These are phyloP conservation scores for Populus trichocarpa DNA, from an alignment of 441 rosid genomes.

Conservation along the genomic window DNA sequence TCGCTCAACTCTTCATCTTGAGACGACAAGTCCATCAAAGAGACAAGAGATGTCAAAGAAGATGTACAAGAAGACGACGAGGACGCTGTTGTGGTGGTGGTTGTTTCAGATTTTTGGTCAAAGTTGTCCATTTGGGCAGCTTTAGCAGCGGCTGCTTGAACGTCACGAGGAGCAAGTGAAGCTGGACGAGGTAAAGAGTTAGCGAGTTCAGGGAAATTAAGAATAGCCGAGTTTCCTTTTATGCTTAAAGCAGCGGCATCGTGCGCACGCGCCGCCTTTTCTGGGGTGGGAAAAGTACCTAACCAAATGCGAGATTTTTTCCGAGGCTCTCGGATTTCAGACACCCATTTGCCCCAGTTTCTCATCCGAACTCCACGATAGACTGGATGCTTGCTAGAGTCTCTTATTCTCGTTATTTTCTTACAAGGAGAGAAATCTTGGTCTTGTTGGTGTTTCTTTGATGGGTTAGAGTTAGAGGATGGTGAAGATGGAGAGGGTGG, in stretches of 20 bases:
- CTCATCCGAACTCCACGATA: constrained; percentile 90
- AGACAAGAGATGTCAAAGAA: constrained; percentile 41
- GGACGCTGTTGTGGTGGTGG: not conserved
- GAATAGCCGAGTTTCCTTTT: constrained; percentile 74
- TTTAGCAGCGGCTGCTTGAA: constrained; percentile 79
- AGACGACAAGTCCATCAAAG: constrained; percentile 35
- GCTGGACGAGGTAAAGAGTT: constrained; percentile 59
- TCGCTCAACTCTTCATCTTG: constrained; percentile 54
- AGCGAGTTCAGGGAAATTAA: constrained; percentile 79
- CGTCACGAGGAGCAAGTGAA: constrained; percentile 74
- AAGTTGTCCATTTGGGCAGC: constrained; percentile 71
- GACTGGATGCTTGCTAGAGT: constrained; percentile 57
- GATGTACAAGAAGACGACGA: constrained; percentile 16
- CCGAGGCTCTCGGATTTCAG: constrained; percentile 90
- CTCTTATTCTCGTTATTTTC: constrained; percentile 36
- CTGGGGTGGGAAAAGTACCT: constrained; percentile 84
- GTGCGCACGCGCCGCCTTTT: constrained; percentile 95
- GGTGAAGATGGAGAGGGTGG: constrained; percentile 22
- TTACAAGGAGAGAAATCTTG: constrained; percentile 12
- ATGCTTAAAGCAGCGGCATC: constrained; percentile 85
- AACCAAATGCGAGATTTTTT: constrained; percentile 96
- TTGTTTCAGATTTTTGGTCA: constrained; percentile 15
- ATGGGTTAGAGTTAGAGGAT: not conserved
- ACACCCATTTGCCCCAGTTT: constrained; percentile 96
- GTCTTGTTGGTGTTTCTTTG: not conserved